phyloP scores from a whole-genome alignment of 441 rosid species.

The Sinapis alba region DNA sequence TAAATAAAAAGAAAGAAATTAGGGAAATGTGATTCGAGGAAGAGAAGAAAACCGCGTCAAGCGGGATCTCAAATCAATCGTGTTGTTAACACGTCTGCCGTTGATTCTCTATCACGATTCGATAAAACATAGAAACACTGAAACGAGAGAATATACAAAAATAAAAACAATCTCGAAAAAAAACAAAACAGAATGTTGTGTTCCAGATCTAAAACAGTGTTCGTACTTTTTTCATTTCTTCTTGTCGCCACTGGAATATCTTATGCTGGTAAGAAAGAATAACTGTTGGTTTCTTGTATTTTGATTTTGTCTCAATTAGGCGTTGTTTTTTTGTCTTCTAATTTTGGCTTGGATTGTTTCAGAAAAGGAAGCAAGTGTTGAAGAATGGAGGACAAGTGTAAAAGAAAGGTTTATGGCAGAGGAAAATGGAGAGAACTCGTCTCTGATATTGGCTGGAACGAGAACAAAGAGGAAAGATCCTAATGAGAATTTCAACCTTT shows the following conservation, averaged over 20 bases:
- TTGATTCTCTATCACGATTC: conserved; percentile 9
- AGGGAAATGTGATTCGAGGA: conserved; percentile 20
- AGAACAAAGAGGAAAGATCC: conserved; percentile 84
- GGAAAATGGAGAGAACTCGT: conserved; percentile 43
- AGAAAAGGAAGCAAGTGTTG: conserved; percentile 32
- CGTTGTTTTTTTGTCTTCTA: neutral
- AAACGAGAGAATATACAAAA: neutral
- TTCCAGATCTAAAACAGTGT: conserved; percentile 43
- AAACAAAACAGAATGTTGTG: conserved; percentile 33
- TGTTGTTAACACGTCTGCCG: conserved; percentile 24
- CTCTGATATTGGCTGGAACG: conserved; percentile 69
- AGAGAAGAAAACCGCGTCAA: conserved; percentile 37
- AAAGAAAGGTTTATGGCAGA: conserved; percentile 54
- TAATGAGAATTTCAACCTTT: conserved; percentile 48
- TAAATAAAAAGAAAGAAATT: neutral
- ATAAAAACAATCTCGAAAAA: neutral
- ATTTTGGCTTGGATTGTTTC: conserved; percentile 17
- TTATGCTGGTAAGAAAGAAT: conserved; percentile 24
- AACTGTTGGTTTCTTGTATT: neutral
- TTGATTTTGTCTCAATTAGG: neutral
- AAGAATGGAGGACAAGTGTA: conserved; percentile 43
- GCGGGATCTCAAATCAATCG: conserved; percentile 19
- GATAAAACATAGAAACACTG: neutral
- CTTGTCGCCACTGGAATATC: conserved; percentile 38
- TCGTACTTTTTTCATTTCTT: conserved; percentile 31